phyloP scores from a whole-genome alignment of 495 filamentous ascomycete species.

The Terfezia claveryi region DNA sequence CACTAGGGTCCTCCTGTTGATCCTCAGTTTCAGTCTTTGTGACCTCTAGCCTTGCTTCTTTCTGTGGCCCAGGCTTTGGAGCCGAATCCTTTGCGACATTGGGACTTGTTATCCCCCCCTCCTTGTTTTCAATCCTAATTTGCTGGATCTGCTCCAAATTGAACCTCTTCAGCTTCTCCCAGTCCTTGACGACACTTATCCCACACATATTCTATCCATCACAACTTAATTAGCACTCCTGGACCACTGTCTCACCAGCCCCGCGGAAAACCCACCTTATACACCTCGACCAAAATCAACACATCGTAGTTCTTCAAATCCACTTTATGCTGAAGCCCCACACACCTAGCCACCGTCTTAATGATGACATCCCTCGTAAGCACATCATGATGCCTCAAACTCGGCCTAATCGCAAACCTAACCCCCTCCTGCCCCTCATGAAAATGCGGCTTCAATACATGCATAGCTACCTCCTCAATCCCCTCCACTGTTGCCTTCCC shows the following conservation, averaged over 20 bases:
- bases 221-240: no score
- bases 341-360: slow-evolving; percentile 46
- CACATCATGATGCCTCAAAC: slow-evolving; percentile 51
- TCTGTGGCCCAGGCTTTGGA: no score
- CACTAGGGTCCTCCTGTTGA: no score
- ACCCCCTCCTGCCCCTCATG: slow-evolving; percentile 24
- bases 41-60: no score
- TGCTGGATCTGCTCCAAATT: slow-evolving; percentile 47
- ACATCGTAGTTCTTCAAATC: slow-evolving; percentile 63
- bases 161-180: slow-evolving; percentile 45
- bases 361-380: slow-evolving; percentile 60
- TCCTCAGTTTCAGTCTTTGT: no score
- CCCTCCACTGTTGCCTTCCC: slow-evolving; percentile 62
- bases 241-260: no score
- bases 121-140: neutral
- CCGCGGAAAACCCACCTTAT: slow-evolving; percentile 39
- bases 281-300: slow-evolving; percentile 71
- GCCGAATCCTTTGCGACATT: no score
- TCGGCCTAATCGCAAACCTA: slow-evolving; percentile 80
- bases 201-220: slow-evolving; percentile 43
- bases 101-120: no score
- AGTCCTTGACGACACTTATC: slow-evolving; percentile 56
- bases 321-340: slow-evolving; percentile 53
- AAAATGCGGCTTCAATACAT: slow-evolving; percentile 54
- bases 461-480: slow-evolving; percentile 43